phyloP scores from a whole-genome alignment of 2,329 filamentous ascomycete genomes.

The Rhexocercosporidium sp. region DNA sequence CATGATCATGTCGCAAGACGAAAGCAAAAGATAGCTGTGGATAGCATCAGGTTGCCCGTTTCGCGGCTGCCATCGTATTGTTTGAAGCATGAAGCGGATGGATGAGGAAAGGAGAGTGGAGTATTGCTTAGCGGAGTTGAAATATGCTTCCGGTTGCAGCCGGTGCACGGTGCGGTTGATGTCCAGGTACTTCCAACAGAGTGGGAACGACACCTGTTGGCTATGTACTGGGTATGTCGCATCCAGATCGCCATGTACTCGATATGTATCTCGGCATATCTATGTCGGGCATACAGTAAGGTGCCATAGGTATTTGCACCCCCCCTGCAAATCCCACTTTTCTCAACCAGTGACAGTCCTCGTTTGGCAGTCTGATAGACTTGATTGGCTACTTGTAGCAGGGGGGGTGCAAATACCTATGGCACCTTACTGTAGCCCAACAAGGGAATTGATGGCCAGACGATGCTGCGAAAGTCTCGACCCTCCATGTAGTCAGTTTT shows the following conservation, averaged over 20 bases:
- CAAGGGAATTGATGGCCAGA: not conserved
- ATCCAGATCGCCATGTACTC: not conserved
- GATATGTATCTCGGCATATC: not conserved
- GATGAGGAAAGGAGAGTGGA: not conserved
- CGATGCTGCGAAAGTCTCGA: not conserved
- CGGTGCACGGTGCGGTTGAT: constrained; percentile 2
- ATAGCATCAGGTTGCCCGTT: not conserved
- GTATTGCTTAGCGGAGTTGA: not conserved
- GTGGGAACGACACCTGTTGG: not conserved
- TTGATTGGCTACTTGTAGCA: too few relatives aligned
- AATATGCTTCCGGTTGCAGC: not conserved
- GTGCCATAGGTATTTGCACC: too few relatives aligned
- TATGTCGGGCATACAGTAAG: not conserved
- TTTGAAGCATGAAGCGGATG: not conserved
- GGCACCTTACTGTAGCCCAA: too few relatives aligned
- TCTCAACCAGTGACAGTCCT: too few relatives aligned
- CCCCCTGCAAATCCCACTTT: too few relatives aligned
- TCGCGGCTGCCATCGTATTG: not conserved
- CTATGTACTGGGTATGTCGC: not conserved
- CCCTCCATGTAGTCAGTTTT: not conserved
- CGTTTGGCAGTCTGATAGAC: too few relatives aligned
- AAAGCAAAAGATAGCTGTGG: not conserved
- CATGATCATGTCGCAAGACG: not conserved
- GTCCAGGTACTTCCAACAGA: not conserved
- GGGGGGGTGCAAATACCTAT: too few relatives aligned